Percentiles rank a stretch among this genome's conserved stretches.
These are phyloP conservation scores for Veloporphyrellus conicus DNA, from an alignment of 1,284 basidiomycete species.

Conservation along the genomic window DNA sequence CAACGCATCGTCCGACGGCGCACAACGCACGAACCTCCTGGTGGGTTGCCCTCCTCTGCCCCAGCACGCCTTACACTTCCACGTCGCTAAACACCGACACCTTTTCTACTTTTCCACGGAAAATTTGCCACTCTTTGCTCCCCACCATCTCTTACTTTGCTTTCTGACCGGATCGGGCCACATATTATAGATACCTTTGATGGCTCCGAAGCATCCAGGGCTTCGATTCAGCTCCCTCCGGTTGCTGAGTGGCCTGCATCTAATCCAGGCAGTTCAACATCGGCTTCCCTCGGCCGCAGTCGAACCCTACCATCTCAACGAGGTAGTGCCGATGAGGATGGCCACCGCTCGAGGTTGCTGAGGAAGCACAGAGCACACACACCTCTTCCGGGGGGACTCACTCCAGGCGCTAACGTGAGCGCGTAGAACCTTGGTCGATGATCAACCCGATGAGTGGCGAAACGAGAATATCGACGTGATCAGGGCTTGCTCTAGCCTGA, in stretches of 20 bases:
- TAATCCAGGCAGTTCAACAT: constrained; percentile 18
- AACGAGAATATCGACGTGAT: constrained; percentile 1
- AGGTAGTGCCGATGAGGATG: constrained; percentile 35
- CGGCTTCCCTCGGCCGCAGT: constrained; percentile 45
- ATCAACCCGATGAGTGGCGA: constrained; percentile 3
- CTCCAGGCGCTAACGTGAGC: constrained; percentile 25
- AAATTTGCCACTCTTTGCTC: not conserved
- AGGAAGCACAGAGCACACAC: constrained; percentile 47
- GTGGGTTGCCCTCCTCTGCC: constrained; percentile 41
- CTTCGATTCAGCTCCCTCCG: constrained; percentile 38
- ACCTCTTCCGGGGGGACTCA: constrained; percentile 18
- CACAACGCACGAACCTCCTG: constrained; percentile 53
- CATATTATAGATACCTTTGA: constrained; percentile 20
- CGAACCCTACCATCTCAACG: constrained; percentile 53
- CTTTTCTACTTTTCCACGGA: constrained; percentile 7
- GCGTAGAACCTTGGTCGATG: constrained; percentile 7
- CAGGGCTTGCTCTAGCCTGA: constrained; percentile 3
- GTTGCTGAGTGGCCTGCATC: constrained; percentile 40
- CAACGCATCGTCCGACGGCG: constrained; percentile 47
- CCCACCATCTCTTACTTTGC: constrained; percentile 5
- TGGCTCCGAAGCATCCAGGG: constrained; percentile 16
- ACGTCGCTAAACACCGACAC: constrained; percentile 28
- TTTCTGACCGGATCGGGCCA: constrained; percentile 6
- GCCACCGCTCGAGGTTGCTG: constrained; percentile 40
- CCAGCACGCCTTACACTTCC: constrained; percentile 28